Evolutionary conservation across 1,284 basidiomycete genomes (phyloP).

Genomic region (Austroboletus olivaceoglutinosus): DNA sequence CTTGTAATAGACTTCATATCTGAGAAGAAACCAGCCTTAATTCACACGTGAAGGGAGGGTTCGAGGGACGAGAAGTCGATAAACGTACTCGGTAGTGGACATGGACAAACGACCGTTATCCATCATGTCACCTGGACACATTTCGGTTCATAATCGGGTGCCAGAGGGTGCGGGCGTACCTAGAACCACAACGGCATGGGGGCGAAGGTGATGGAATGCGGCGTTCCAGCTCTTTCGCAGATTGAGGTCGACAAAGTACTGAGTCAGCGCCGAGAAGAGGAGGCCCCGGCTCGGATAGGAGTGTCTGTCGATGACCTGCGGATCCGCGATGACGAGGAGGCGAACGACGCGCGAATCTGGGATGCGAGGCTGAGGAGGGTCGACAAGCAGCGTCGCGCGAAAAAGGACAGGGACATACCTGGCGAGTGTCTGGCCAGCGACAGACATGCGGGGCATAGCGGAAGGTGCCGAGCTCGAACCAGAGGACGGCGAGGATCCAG

Average conservation of each 20-base stretch:
- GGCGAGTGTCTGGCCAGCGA: slow-evolving; percentile 27
- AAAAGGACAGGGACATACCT: slow-evolving; percentile 7
- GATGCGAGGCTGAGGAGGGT: not conserved
- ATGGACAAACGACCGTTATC: slow-evolving; percentile 65
- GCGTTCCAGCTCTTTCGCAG: slow-evolving; percentile 76
- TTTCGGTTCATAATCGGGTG: not conserved
- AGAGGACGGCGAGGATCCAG: slow-evolving; percentile 31
- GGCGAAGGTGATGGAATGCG: slow-evolving; percentile 51
- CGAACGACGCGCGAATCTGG: slow-evolving; percentile 44
- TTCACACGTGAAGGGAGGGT: slow-evolving; percentile 1
- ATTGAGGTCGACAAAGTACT: slow-evolving; percentile 63
- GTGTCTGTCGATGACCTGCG: slow-evolving; percentile 65
- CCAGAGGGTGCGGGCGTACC: slow-evolving; percentile 74
- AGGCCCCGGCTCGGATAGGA: slow-evolving; percentile 42
- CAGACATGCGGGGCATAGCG: slow-evolving; percentile 18
- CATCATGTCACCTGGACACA: slow-evolving; percentile 61
- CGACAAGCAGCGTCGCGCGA: slow-evolving; percentile 10
- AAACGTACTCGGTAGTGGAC: slow-evolving; percentile 63
- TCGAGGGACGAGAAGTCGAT: not conserved
- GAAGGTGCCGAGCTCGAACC: slow-evolving; percentile 32
- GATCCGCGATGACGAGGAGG: slow-evolving; percentile 73
- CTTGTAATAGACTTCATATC: slow-evolving; percentile 58
- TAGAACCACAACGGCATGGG: slow-evolving; percentile 75
- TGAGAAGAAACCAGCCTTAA: slow-evolving; percentile 30
- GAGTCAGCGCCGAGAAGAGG: slow-evolving; percentile 44